Base-by-base conservation (phyloP, 2,329 filamentous ascomycete genomes). In the Diaporthe ampelina region DNA sequence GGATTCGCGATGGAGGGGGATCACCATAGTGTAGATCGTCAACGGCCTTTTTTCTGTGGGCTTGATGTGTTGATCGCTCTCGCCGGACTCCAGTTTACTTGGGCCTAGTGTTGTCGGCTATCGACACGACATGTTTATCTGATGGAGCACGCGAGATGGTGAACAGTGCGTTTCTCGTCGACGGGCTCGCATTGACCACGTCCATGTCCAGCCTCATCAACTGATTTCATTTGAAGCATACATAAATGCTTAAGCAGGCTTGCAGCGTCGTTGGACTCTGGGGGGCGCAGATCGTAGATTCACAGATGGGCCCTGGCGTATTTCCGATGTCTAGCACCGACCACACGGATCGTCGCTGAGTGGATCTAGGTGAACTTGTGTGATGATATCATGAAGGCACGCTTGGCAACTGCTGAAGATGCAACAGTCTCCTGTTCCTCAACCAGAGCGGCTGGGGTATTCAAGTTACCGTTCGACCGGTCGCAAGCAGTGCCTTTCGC, bases 21-120 rank as follows among this genome's bases (percentile, higher is more conserved):
- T 65, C 40, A 48, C 13, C 40, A 17, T n/a, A n/a, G n/a, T n/a
- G 4, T 29, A 17, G 13, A 48, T 40, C 40, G 26, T 65, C 40
- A 19, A 26, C n/a, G 43, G 40, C 19, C n/a, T n/a, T 19, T 65
- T 65, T 21, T 65, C 24, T 65, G 59, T 63, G 59, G 59, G 40
- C 45, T 29, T 2, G 19, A 24, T 7, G 17, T n/a, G 40, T 48
- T 48, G 59, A 65, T 65, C 40, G 59, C 59, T 21, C 13, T 40
- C 29, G 29, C 29, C 40, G 0, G 59, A 8, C 59, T 63, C 59
- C 59, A 63, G 32, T 26, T 45, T 63, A 13, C 40, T 61, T 3
- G 8, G 24, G 32, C 17, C 7, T 32, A n/a, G 37, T 13, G n/a
- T 48, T 29, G 59, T 65, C 59, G 59, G 40, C 59, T 32, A 65